Percentiles rank a stretch among this genome's conserved stretches.
These are phyloP conservation scores for Balakata baccata DNA, from an alignment of 345 rosid species.

Conservation along the genomic window DNA sequence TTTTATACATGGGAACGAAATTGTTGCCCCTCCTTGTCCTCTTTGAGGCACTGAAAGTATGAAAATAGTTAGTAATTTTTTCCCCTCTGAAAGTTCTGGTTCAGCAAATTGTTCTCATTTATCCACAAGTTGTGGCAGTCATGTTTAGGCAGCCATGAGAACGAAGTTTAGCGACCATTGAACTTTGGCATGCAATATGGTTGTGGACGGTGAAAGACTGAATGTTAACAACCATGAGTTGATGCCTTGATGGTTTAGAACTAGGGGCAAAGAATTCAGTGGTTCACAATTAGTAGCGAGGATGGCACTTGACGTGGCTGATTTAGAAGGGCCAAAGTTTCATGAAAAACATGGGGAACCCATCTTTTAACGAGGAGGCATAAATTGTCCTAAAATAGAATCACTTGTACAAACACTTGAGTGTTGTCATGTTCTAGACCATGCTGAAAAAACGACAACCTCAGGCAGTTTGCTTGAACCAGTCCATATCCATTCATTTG, in stretches of 20 bases:
- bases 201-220: slow-evolving; percentile 5
- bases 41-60: too few species aligned
- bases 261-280: neutral
- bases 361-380: slow-evolving; percentile 22
- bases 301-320: slow-evolving; percentile 18
- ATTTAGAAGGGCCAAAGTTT: neutral
- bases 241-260: neutral
- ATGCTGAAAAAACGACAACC: neutral
- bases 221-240: neutral
- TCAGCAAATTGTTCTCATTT: neutral
- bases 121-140: neutral
- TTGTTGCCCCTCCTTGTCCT: neutral
- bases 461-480: neutral
- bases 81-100: neutral
- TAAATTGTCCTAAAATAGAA: neutral
- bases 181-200: too few species aligned
- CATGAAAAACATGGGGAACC: slow-evolving; percentile 8
- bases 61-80: too few species aligned
- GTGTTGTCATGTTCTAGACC: neutral
- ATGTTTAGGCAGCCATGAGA: too few species aligned
- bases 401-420: neutral
- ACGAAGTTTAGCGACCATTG: neutral
- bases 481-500: neutral
- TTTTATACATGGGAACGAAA: neutral
- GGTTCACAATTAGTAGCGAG: slow-evolving; percentile 10